These are phyloP conservation scores for Brettanomyces bruxellensis DNA, from an alignment of 805 yeast genomes.

Conservation along the genomic window DNA sequence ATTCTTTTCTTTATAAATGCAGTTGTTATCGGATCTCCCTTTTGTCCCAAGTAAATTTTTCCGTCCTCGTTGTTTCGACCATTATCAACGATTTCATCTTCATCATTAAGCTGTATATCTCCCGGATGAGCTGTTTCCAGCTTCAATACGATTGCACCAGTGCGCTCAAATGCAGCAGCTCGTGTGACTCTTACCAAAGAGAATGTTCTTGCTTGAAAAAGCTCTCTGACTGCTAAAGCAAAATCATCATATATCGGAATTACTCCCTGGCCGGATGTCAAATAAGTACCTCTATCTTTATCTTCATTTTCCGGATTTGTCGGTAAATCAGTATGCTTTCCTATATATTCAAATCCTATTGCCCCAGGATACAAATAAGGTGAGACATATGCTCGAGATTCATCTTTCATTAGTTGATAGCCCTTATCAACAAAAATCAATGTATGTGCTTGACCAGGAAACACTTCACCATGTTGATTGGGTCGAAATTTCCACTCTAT, in stretches of 20 bases:
- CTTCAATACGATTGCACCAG: slow-evolving; percentile 43
- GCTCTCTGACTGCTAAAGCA: slow-evolving; percentile 34
- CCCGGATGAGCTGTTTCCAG: slow-evolving; percentile 50
- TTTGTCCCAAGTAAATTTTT: slow-evolving; percentile 27
- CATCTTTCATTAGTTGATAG: neutral
- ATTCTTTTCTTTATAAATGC: slow-evolving; percentile 46
- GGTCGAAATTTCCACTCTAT: slow-evolving; percentile 9
- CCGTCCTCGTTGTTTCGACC: slow-evolving; percentile 1
- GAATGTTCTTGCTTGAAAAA: slow-evolving; percentile 34
- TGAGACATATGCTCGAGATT: neutral
- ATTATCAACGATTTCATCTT: slow-evolving; percentile 12
- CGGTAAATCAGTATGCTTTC: slow-evolving; percentile 1
- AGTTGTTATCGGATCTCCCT: slow-evolving; percentile 36
- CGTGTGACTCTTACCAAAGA: slow-evolving; percentile 44
- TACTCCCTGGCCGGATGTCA: neutral
- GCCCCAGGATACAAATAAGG: slow-evolving; percentile 4
- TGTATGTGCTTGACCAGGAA: slow-evolving; percentile 11
- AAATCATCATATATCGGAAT: slow-evolving; percentile 23
- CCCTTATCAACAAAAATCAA: slow-evolving; percentile 10
- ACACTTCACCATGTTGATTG: slow-evolving; percentile 2
- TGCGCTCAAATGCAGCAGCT: slow-evolving; percentile 42
- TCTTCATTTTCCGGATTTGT: neutral
- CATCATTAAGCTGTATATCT: slow-evolving; percentile 40
- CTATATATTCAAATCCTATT: slow-evolving; percentile 6
- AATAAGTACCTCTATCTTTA: neutral